These are phyloP conservation scores for Entomortierella lignicola DNA, from an alignment of 192 early-diverging fungal genomes.

Conservation along the genomic window DNA sequence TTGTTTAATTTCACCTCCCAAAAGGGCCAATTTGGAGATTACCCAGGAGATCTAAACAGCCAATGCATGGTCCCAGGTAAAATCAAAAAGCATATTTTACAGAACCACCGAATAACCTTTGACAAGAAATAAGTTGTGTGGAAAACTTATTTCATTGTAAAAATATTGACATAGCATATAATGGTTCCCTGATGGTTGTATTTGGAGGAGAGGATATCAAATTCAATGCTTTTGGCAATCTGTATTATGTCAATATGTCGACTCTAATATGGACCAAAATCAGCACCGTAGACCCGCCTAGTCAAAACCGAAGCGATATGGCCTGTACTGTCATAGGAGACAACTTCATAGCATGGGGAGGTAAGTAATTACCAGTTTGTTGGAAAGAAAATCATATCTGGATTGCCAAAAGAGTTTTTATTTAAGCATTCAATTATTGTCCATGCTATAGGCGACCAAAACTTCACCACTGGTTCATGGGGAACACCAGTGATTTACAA, in stretches of 20 bases:
- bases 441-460: not conserved
- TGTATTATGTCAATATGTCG: conserved; percentile 3
- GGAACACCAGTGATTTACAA: not conserved
- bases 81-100: too few relatives aligned
- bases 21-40: not conserved
- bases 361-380: not conserved
- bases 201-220: conserved; percentile 2
- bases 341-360: conserved; percentile 18
- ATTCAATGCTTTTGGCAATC: not conserved
- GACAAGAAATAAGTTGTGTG: too few relatives aligned
- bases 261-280: conserved; percentile 1
- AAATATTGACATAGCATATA: not conserved
- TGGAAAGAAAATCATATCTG: too few relatives aligned
- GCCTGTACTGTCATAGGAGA: conserved; percentile 10
- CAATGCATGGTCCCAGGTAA: conserved; percentile 12
- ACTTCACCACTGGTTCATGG: not conserved
- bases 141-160: too few relatives aligned
- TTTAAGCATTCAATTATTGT: not conserved
- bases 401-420: too few relatives aligned
- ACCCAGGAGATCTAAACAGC: not conserved
- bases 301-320: not conserved
- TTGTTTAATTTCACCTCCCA: too few relatives aligned
- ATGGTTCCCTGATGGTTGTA: conserved; percentile 11
- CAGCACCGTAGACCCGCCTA: not conserved
- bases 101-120: too few relatives aligned